Percentiles rank a stretch among this genome's conserved stretches.
phyloP scores from a whole-genome alignment of 2,329 filamentous ascomycete genomes.

The Diaporthe sp. region DNA sequence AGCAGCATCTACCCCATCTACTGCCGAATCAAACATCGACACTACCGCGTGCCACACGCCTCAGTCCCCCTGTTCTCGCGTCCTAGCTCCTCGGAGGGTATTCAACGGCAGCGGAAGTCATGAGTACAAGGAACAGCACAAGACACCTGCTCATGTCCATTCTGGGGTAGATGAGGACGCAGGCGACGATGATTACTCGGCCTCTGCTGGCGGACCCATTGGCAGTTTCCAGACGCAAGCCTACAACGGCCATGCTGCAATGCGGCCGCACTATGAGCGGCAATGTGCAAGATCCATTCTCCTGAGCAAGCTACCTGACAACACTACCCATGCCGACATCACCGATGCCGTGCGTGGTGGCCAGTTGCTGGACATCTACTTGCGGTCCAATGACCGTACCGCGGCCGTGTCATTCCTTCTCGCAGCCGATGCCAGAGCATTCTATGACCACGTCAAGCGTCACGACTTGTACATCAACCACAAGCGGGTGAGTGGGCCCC shows the following conservation, averaged over 20 bases:
- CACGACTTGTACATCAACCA: conserved; percentile 78
- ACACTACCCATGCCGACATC: conserved; percentile 76
- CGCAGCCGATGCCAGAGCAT: conserved; percentile 72
- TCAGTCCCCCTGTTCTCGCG: background rate
- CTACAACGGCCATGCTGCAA: conserved; percentile 18
- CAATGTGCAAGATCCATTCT: conserved; percentile 70
- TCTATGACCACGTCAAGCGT: conserved; percentile 74
- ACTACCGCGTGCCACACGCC: background rate
- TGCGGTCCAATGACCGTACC: conserved; percentile 70
- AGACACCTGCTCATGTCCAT: conserved; percentile 31
- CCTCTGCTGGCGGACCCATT: conserved; percentile 35
- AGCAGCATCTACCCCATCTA: background rate
- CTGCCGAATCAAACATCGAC: conserved; percentile 23
- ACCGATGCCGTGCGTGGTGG: conserved; percentile 77
- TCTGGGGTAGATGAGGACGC: conserved; percentile 40
- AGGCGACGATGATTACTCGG: conserved; percentile 11
- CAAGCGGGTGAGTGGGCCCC: conserved; percentile 70
- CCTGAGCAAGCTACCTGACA: conserved; percentile 73
- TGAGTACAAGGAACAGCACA: conserved; percentile 35
- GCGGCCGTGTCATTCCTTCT: conserved; percentile 80
- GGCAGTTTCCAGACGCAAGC: conserved; percentile 40
- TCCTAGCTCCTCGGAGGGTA: background rate
- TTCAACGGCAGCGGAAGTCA: background rate
- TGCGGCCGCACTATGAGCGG: conserved; percentile 52
- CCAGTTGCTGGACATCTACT: conserved; percentile 76